Evolutionary conservation across 208 protist species (phyloP).

Genomic region (Leishmania amazonensis): DNA sequence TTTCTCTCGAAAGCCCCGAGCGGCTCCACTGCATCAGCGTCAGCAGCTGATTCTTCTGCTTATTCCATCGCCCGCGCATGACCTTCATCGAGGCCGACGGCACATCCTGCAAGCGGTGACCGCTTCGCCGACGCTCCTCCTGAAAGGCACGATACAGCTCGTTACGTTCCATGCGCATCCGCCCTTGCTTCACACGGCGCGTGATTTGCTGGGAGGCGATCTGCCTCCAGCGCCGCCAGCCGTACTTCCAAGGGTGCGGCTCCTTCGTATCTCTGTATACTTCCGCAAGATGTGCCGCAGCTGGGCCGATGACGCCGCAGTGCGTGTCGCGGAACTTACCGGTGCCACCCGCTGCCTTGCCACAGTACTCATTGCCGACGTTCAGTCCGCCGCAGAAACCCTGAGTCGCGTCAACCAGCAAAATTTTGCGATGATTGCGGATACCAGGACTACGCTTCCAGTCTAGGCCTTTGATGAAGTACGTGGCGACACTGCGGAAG

Average conservation of each 20-base stretch:
- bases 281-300: constrained; percentile 73
- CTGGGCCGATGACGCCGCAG: constrained; percentile 74
- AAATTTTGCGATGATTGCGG: constrained; percentile 93
- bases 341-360: constrained; percentile 56
- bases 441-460: constrained; percentile 83
- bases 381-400: constrained; percentile 94
- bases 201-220: constrained; percentile 71
- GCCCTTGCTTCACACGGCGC: constrained; percentile 40
- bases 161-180: constrained; percentile 31
- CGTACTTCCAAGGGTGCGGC: constrained; percentile 84
- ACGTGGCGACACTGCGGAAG: constrained; percentile 67
- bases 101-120: constrained; percentile 25
- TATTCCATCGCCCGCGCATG: constrained; percentile 28
- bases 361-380: constrained; percentile 93
- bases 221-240: constrained; percentile 74
- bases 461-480: constrained; percentile 72
- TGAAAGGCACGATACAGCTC: constrained; percentile 34
- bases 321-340: constrained; percentile 90
- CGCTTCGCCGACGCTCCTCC: constrained; percentile 19
- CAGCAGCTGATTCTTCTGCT: constrained; percentile 27
- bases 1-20: background rate
- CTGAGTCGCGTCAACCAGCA: constrained; percentile 77
- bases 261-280: constrained; percentile 89
- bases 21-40: constrained; percentile 31
- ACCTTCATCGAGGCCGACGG: constrained; percentile 31